Base-by-base conservation (phyloP, 306 rosid species). In the Pyrus betulifolia region DNA sequence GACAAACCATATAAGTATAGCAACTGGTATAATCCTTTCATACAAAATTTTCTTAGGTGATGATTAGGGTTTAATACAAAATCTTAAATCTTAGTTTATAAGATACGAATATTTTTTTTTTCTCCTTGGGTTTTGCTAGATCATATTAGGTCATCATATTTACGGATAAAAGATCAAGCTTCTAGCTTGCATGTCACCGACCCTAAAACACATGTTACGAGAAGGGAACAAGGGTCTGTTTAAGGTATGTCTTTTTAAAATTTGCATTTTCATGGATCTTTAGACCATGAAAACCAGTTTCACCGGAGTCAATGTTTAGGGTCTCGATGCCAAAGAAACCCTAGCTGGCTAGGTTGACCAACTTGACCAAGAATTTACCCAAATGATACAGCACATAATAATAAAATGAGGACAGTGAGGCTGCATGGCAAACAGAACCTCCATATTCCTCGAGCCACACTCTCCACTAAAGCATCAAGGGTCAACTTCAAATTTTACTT, bases 391-490 rank as follows among this genome's bases (percentile, higher is more conserved):
- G 70, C 45, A 60, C 17, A 15, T 12, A 8, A 65, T 8, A 79
- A 74, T 17, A 74, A 66, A 66, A 31, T 31, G 17, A 5, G 60
- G 46, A 3, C 44, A 42, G 40, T 18, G 44, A 7, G 77, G 28
- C 77, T 74, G 57, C 77, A 74, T 74, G 57, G 58, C 58, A 74
- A 73, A 72, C 38, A 61, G 12, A 28, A 61, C 38, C 40, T 51
- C 14, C 11, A 60, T 82, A 84, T 81, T 77, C 87, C 85, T 89
- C 86, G 89, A 86, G 89, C 89, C 87, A 85, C 80, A 52, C 83
- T 74, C 42, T 69, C 38, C 68, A 72, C 60, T 61, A 28, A 31
- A 67, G 46, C 7, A 21, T 8, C 33, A 40, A 66, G 81, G 67
- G 33, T 13, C 64, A 77, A 65, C 78, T 62, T 79, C 69, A 5